These are phyloP conservation scores for Cordia subcordata DNA, from an alignment of 257 asterid genomes.

Conservation along the genomic window DNA sequence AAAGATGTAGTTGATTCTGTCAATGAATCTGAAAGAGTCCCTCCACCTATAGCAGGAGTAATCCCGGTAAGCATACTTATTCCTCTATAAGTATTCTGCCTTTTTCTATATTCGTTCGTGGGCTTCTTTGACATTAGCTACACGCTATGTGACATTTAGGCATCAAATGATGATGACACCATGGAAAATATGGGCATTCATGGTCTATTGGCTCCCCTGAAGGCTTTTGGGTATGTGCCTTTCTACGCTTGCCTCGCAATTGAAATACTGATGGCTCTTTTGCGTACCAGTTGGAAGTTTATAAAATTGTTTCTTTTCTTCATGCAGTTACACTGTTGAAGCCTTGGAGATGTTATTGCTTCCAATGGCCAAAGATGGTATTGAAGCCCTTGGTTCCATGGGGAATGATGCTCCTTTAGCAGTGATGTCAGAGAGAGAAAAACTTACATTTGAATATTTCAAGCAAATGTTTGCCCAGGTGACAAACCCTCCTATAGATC, in stretches of 20 bases:
- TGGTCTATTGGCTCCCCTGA: constrained; percentile 83
- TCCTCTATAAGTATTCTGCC: not conserved
- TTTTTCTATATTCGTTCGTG: not conserved
- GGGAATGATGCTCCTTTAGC: constrained; percentile 99
- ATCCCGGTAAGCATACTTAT: constrained; percentile 50
- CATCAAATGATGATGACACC: constrained; percentile 60
- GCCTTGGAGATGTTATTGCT: constrained; percentile 90
- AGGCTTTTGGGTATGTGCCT: constrained; percentile 88
- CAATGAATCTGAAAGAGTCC: constrained; percentile 51
- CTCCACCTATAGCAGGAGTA: constrained; percentile 81
- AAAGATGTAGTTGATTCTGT: constrained; percentile 87
- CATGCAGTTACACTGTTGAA: constrained; percentile 79
- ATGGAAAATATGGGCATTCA: constrained; percentile 90
- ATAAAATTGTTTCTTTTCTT: constrained; percentile 13
- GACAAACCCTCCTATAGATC: constrained; percentile 98
- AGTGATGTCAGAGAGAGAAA: constrained; percentile 95
- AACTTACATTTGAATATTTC: constrained; percentile 86
- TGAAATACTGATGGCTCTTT: not conserved
- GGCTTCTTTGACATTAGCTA: constrained; percentile 12
- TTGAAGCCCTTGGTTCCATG: constrained; percentile 99
- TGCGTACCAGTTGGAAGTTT: constrained; percentile 1
- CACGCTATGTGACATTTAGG: constrained; percentile 33
- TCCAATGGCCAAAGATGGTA: constrained; percentile 97
- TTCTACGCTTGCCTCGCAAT: constrained; percentile 8
- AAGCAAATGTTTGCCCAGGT: constrained; percentile 99